A percentile compares a stretch with the other conserved stretches of the same genome.
phyloP scores from a whole-genome alignment of 139 green algal species.

The Limnomonas spitsbergensis region DNA sequence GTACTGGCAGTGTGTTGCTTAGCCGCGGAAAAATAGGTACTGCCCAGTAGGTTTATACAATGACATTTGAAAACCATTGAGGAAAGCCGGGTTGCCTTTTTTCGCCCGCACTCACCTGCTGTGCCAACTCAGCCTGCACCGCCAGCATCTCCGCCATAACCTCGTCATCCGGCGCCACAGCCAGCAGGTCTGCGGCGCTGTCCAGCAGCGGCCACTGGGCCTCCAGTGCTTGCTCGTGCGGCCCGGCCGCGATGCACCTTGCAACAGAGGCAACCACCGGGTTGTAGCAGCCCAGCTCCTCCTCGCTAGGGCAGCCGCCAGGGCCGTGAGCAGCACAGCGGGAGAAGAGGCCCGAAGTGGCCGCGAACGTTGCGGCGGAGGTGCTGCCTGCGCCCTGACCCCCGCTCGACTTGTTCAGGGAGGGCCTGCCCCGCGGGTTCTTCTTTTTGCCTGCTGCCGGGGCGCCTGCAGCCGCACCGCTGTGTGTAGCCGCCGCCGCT shows the following conservation, averaged over 20 bases:
- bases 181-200: constrained; percentile 43
- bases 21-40: too few relatives aligned
- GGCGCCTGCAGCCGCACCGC: too few relatives aligned
- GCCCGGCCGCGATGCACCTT: neutral
- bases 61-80: too few relatives aligned
- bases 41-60: too few relatives aligned
- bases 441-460: too few relatives aligned
- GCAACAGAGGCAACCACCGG: neutral
- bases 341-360: neutral
- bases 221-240: constrained; percentile 40
- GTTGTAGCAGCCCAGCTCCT: neutral
- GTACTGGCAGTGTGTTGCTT: too few relatives aligned
- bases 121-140: constrained; percentile 25
- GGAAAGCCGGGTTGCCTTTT: too few relatives aligned
- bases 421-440: too few relatives aligned
- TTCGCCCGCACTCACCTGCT: too few relatives aligned
- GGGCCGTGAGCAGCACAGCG: neutral
- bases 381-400: too few relatives aligned
- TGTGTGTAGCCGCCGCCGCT: too few relatives aligned
- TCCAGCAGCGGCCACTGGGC: constrained; percentile 58
- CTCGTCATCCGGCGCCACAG: constrained; percentile 78
- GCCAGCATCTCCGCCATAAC: constrained; percentile 5
- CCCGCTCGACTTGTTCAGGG: too few relatives aligned
- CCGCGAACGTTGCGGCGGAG: neutral
- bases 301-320: neutral